Percentiles rank a stretch among this genome's conserved stretches.
Evolutionary conservation across 805 yeast genomes (phyloP).

Genomic region (Candida dajiaensis): DNA sequence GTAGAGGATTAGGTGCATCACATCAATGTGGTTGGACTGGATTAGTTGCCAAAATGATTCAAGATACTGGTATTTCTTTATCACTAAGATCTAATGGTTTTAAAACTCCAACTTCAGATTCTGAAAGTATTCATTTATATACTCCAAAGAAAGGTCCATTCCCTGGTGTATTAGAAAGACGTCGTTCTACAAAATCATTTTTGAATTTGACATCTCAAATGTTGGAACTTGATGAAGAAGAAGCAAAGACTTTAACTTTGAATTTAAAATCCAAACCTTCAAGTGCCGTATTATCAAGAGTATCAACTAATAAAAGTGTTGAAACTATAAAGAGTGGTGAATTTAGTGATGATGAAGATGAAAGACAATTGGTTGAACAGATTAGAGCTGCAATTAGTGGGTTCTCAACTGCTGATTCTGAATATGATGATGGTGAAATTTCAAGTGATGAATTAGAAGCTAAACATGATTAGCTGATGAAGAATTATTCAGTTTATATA

Average conservation of each 20-base stretch:
- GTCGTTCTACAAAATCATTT: conserved; percentile 71
- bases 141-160: conserved; percentile 33
- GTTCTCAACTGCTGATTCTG: conserved; percentile 15
- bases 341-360: conserved; percentile 20
- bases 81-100: conserved; percentile 11
- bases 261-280: conserved; percentile 17
- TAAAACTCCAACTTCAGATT: conserved; percentile 1
- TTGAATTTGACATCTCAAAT: conserved; percentile 62
- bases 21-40: conserved; percentile 98
- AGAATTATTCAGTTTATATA: not conserved
- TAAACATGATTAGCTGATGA: conserved; percentile 14
- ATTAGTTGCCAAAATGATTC: conserved; percentile 84
- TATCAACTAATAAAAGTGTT: conserved; percentile 11
- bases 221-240: conserved; percentile 64
- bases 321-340: conserved; percentile 6
- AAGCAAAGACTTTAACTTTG: conserved; percentile 27
- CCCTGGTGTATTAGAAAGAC: conserved; percentile 51
- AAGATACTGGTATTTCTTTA: conserved; percentile 76
- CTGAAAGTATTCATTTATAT: conserved; percentile 11
- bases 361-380: conserved; percentile 30
- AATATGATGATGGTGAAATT: conserved; percentile 27
- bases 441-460: conserved; percentile 58
- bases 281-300: conserved; percentile 16
- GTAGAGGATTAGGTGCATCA: conserved; percentile 88
- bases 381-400: conserved; percentile 38